Conservation (phyloP, 1,284 basidiomycete species). For the Gomphus sp. region DNA sequence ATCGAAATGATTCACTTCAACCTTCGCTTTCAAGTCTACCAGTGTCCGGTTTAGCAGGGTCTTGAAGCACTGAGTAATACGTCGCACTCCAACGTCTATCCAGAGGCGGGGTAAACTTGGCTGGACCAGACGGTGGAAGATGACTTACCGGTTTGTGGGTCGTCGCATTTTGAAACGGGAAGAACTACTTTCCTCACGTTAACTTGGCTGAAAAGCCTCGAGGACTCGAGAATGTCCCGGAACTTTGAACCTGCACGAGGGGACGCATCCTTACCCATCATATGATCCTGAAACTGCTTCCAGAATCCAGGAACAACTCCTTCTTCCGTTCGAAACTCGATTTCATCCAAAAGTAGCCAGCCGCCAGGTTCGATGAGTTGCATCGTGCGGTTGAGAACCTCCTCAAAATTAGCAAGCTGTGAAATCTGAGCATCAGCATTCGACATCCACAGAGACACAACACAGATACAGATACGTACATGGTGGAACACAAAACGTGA, state of each 20-base stretch:
- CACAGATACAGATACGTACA: no score
- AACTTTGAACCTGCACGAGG: neutral
- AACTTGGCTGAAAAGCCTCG: neutral
- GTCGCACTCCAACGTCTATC: no score
- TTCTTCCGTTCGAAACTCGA: neutral
- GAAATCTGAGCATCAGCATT: neutral
- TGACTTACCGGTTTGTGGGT: neutral
- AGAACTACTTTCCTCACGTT: neutral
- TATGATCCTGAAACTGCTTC: neutral
- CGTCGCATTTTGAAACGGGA: neutral
- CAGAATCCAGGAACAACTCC: neutral
- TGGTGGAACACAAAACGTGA: no score
- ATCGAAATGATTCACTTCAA: no score
- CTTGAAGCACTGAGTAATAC: no score
- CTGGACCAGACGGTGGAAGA: no score
- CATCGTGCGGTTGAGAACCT: slow-evolving; percentile 10
- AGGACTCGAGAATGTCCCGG: neutral
- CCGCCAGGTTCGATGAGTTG: slow-evolving; percentile 18
- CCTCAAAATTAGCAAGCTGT: slow-evolving; percentile 5
- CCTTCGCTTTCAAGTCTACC: no score
- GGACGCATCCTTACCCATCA: neutral
- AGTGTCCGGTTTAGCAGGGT: no score
- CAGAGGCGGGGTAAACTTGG: no score
- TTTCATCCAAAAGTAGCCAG: slow-evolving; percentile 17
- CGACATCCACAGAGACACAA: no score